Evolutionary conservation across 306 rosid species (phyloP).

Genomic region (Quercus rubra): DNA sequence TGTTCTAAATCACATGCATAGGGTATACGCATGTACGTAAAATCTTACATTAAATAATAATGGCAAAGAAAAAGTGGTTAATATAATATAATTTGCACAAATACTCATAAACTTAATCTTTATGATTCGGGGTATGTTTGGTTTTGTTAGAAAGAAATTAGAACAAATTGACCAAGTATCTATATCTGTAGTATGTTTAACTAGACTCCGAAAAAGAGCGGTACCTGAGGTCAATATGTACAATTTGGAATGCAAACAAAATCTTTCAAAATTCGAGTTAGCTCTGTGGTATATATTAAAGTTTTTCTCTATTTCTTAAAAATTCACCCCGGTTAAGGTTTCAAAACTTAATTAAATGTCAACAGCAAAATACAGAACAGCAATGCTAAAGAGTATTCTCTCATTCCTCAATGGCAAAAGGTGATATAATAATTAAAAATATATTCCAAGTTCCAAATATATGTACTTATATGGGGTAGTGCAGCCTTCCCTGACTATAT

Average conservation of each 20-base stretch:
- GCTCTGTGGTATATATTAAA: not conserved
- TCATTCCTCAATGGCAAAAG: not conserved
- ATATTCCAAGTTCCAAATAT: not conserved
- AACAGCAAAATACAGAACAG: not conserved
- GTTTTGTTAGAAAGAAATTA: not conserved
- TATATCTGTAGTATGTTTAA: no score
- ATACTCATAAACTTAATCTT: no score
- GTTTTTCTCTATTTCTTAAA: not conserved
- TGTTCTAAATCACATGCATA: not conserved
- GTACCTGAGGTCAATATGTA: no score
- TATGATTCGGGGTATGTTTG: conserved; percentile 12
- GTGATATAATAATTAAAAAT: not conserved
- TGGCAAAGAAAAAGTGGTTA: no score
- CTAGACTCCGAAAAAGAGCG: no score
- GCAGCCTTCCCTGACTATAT: no score
- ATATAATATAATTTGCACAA: no score
- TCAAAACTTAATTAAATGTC: not conserved
- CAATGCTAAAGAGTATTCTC: not conserved
- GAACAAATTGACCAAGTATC: no score
- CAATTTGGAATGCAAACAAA: no score
- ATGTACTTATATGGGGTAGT: not conserved
- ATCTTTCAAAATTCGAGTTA: no score
- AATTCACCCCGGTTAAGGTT: not conserved
- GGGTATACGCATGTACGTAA: no score
- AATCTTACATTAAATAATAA: no score